Conservation (phyloP, 257 asterid species). For the Nicotiana sylvestris region DNA sequence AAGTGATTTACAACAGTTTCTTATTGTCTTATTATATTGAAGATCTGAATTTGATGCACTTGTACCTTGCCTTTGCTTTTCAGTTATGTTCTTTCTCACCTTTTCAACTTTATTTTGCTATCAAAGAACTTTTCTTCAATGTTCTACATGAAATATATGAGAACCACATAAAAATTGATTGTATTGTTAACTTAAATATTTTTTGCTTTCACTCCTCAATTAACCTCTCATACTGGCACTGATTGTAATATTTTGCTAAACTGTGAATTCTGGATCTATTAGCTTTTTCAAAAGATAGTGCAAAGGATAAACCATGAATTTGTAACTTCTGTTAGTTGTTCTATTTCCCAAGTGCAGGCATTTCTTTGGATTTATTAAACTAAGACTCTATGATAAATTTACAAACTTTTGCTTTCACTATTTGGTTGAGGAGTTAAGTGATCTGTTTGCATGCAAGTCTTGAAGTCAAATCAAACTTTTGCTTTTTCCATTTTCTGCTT, state of each 20-base stretch:
- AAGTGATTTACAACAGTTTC: neutral
- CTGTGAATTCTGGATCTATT: neutral
- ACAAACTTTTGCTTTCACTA: neutral
- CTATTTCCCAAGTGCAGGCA: neutral
- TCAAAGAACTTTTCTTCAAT: neutral
- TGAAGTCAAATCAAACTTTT: no score
- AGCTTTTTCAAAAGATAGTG: neutral
- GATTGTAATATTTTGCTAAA: neutral
- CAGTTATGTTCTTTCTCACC: neutral
- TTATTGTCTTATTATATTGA: no score
- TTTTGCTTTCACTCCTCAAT: neutral
- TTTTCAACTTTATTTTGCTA: neutral
- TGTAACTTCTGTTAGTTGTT: neutral
- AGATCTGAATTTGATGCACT: no score
- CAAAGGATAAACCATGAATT: neutral
- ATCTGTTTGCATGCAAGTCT: no score
- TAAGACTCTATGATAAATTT: neutral
- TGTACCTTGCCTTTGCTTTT: neutral
- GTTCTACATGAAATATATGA: neutral
- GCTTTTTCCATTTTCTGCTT: no score
- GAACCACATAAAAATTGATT: neutral
- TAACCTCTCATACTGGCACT: neutral
- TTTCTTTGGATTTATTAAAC: neutral
- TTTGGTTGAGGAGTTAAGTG: neutral
- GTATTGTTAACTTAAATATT: neutral